Evolutionary conservation across 2,329 filamentous ascomycete species (phyloP), one percentile per base, ranked within the genome.

Genomic region (Aspergillus carbonarius): DNA sequence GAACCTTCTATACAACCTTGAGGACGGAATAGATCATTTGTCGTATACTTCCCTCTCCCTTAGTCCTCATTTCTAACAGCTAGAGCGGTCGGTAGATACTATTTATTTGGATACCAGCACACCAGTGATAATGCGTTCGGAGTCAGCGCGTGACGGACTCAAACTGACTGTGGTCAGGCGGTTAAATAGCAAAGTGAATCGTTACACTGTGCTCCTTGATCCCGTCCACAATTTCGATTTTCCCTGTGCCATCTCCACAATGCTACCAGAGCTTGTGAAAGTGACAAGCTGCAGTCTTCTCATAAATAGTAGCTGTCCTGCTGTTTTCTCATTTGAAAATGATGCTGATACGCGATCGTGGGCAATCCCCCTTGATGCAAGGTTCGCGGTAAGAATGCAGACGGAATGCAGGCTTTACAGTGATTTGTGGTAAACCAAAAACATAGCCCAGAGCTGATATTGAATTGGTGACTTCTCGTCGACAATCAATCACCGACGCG

Each of bases 311-410:
- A 2, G 32, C 18, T 20, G 6, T n/a, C n/a, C 3, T 30, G 17
- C 23, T n/a, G 12, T 18, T 27, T 4, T 6, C 8, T 40, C 32
- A 27, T 15, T 25, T 13, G n/a, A n/a, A 6, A 5, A 1, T 52
- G 34, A 20, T 27, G 30, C 35, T 40, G 49, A 12, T 39, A 44
- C 17, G 20, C 37, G 40, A 30, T 42, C 39, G 18, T 18, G 39
- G 27, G 13, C 37, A 18, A 10, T 25, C 18, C 17, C 40, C 37
- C 25, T 32, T 44, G 37, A 44, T 32, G 51, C 37, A 54, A 44
- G 51, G 51, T 8, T 34, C 35, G 51, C 51, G n/a, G 27, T 23
- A 54, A 42, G 51, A 54, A 54, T 54, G 51, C 51, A 44, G 51
- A 5, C 42, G 51, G 51, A 42, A 54, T 54, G 51, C 51, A 44